Evolutionary conservation across 1,139 yeast species (phyloP), one percentile per base, ranked within the genome.

Genomic region (Yamadazyma atlantica): DNA sequence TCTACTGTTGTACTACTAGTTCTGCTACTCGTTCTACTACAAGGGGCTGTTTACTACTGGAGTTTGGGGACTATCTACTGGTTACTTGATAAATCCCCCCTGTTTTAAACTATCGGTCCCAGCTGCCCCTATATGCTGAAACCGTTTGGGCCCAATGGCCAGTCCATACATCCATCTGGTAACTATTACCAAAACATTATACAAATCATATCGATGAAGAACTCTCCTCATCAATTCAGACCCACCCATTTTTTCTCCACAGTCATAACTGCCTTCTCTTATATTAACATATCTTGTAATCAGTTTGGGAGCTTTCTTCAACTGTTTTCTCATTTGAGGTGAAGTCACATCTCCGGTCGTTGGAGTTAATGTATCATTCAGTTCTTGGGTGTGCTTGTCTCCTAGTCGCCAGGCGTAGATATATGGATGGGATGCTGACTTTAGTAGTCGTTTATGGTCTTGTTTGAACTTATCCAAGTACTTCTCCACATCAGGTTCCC

Each of bases 161-260:
- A 68, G 69, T 0, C 90, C 89, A 2, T 86, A 87, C 53, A 80
- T 82, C 90, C 90, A 83, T 41, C 92, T 54, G 0, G 84, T 76
- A 1, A 81, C 89, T 12, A 82, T 75, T 0, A 82, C 72, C 14
- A 83, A 49, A 1, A 79, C 70, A 50, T 82, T 80, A 9, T 66
- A 57, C n/a, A 78, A 39, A 29, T 72, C 59, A 13, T 71, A 55
- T 24, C 75, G 57, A 25, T 73, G 75, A 21, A 84, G 45, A 3
- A 79, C 57, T 9, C 76, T 73, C 37, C 65, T 64, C 22, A 81
- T 53, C 12, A 84, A 47, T 38, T 80, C 60, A 12, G 63, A 54
- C 0, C 89, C 90, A 0, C 86, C 82, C 1, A 85, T 85, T 14
- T 73, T 67, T 50, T 84, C 92, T 1, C 86, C 86, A 49, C 78